Evolutionary conservation across 2,329 filamentous ascomycete species (phyloP), one percentile per base, ranked within the genome.

Genomic region (Nemania sp.): DNA sequence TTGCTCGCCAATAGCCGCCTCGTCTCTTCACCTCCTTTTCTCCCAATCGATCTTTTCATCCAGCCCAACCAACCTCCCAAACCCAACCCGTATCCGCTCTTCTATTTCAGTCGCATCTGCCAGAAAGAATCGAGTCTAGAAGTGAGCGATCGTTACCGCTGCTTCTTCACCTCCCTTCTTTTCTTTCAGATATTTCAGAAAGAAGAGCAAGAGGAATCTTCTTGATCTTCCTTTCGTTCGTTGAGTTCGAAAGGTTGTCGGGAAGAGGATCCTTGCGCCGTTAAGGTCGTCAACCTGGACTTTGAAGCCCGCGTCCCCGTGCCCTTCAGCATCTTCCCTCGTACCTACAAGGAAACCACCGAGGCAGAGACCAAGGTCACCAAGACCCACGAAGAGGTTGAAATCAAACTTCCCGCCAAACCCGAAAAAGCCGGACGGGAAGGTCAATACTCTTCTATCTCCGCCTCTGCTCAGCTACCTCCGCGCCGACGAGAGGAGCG

Each of bases 301-400:
- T 98, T 97, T 96, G 94, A 97, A 92, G 94, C 94, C 86, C 93
- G 94, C 86, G 93, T 98, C 86, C 93, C 95, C 88, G 96, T 98
- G 86, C 95, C 95, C 87, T 97, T 98, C 91, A 98, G 94, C 93
- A 92, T 98, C 92, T 98, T 98, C 90, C 95, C 95, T 88, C 97
- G 94, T 85, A 93, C 94, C 85, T 98, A 98, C 89, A 90, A 92
- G 82, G 87, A 86, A 82, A 88, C 89, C 85, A 24, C 69, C 60
- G 86, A 77, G 74, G 76, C 72, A 79, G 81, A 78, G 69, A 79
- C 77, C 64, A 78, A 76, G 82, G 90, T 89, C 83, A 90, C 89
- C 83, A 84, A 88, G 77, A 90, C 90, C 80, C 90, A 94, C 90
- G 90, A 95, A 90, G 93, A 97, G 90, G 89, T 93, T 86, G 90